These are phyloP conservation scores for Hypomyces perniciosus DNA, from an alignment of 2,329 filamentous ascomycete species.

Conservation along the genomic window DNA sequence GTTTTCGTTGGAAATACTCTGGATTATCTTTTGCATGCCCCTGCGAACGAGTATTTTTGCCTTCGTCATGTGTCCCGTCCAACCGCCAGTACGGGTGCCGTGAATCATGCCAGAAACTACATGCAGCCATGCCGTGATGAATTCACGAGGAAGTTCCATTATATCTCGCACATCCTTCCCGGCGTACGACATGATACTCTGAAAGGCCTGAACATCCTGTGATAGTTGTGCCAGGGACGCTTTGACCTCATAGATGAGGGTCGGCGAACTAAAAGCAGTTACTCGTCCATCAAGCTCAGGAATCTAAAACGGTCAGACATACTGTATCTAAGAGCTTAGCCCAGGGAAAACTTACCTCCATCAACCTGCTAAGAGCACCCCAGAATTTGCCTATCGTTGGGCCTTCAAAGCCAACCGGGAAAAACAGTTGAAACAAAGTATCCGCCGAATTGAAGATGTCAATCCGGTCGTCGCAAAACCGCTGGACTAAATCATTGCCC, in stretches of 20 bases:
- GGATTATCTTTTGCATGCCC: conserved; percentile 33
- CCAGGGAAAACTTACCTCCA: conserved; percentile 21
- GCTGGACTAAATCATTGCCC: conserved; percentile 19
- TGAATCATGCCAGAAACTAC: conserved; percentile 32
- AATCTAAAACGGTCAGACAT: conserved; percentile 8
- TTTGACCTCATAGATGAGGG: conserved; percentile 12
- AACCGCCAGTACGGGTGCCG: conserved; percentile 16
- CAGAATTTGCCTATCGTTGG: conserved; percentile 38
- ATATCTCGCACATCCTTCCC: conserved; percentile 22
- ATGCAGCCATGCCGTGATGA: conserved; percentile 38
- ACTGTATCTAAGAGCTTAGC: background rate
- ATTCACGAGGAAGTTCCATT: conserved; percentile 29
- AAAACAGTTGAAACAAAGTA: conserved; percentile 36
- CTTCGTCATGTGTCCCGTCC: conserved; percentile 25
- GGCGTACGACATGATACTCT: conserved; percentile 24
- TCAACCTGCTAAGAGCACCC: conserved; percentile 32
- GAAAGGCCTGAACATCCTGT: conserved; percentile 23
- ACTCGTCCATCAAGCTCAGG: conserved; percentile 8
- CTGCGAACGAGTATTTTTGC: conserved; percentile 26
- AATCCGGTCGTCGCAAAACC: conserved; percentile 27
- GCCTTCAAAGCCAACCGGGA: conserved; percentile 30
- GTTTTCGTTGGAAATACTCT: conserved; percentile 24
- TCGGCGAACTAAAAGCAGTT: background rate
- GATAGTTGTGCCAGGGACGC: conserved; percentile 18
- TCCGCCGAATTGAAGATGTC: conserved; percentile 38